Conservation (phyloP, 228 moss, liverwort and hornwort genomes). For the Sphagnum fallax region DNA sequence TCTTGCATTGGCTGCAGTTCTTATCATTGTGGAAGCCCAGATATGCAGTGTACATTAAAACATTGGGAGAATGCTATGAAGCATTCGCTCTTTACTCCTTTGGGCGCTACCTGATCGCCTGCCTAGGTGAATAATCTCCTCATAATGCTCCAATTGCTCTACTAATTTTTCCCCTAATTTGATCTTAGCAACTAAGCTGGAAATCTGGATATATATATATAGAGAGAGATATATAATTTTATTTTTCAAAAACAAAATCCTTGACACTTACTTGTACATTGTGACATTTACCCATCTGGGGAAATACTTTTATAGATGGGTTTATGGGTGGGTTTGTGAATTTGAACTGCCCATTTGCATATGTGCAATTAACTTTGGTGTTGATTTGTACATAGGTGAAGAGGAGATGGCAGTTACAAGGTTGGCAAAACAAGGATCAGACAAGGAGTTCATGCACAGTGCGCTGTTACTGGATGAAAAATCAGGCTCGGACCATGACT, state of each 20-base stretch:
- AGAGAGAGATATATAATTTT: too few species aligned
- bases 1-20: conserved; percentile 53
- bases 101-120: conserved; percentile 84
- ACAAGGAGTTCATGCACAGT: too few species aligned
- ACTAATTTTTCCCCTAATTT: too few species aligned
- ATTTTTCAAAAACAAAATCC: too few species aligned
- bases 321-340: too few species aligned
- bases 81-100: conserved; percentile 92
- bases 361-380: too few species aligned
- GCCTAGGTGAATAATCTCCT: conserved; percentile 42
- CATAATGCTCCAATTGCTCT: background rate
- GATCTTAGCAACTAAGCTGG: too few species aligned
- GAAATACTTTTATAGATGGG: too few species aligned
- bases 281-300: too few species aligned
- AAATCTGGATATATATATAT: too few species aligned
- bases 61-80: conserved; percentile 90
- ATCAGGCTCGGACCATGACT: conserved; percentile 22
- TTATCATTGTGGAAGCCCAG: conserved; percentile 64
- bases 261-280: too few species aligned
- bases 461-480: too few species aligned
- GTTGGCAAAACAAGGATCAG: conserved; percentile 34
- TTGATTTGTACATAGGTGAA: conserved; percentile 21
- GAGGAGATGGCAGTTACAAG: conserved; percentile 35
- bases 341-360: background rate
- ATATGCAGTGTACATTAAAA: conserved; percentile 58